phyloP scores from a whole-genome alignment of 176 grass and related monocot genomes.

The Aegilops bicornis region DNA sequence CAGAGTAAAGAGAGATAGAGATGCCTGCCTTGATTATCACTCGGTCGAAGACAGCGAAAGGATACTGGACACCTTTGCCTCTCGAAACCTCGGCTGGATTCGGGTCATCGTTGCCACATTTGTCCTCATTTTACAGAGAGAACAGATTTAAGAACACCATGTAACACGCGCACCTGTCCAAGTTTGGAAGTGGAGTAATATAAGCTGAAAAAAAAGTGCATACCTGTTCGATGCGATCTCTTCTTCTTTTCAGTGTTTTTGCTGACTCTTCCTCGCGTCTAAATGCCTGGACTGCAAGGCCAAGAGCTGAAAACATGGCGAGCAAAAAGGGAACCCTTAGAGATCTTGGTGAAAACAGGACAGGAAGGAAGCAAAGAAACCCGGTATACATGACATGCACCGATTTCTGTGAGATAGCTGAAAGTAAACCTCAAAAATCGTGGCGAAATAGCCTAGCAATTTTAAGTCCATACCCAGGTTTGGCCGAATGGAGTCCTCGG shows the following conservation, averaged over 20 bases:
- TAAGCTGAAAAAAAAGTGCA: neutral
- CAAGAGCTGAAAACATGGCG: conserved; percentile 55
- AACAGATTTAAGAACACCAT: conserved; percentile 24
- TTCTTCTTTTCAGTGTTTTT: conserved; percentile 70
- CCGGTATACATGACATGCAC: neutral
- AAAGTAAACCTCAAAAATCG: neutral
- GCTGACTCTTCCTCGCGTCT: conserved; percentile 59
- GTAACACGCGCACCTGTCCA: neutral
- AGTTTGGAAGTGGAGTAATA: neutral
- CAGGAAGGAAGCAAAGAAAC: neutral
- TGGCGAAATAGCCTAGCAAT: neutral
- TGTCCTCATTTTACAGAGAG: conserved; percentile 56
- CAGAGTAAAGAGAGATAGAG: neutral
- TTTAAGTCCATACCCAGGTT: conserved; percentile 59
- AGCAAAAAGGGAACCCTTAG: neutral
- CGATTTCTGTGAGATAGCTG: neutral
- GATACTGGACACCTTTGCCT: conserved; percentile 78
- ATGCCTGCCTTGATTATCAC: conserved; percentile 78
- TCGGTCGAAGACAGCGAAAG: conserved; percentile 71
- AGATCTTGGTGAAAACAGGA: neutral
- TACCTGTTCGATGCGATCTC: conserved; percentile 64
- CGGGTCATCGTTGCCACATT: conserved; percentile 62
- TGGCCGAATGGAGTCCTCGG: conserved; percentile 53
- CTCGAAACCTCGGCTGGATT: conserved; percentile 48
- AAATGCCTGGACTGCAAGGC: conserved; percentile 84